These are phyloP conservation scores for Teunomyces tritomae DNA, from an alignment of 805 yeast genomes.

Conservation along the genomic window DNA sequence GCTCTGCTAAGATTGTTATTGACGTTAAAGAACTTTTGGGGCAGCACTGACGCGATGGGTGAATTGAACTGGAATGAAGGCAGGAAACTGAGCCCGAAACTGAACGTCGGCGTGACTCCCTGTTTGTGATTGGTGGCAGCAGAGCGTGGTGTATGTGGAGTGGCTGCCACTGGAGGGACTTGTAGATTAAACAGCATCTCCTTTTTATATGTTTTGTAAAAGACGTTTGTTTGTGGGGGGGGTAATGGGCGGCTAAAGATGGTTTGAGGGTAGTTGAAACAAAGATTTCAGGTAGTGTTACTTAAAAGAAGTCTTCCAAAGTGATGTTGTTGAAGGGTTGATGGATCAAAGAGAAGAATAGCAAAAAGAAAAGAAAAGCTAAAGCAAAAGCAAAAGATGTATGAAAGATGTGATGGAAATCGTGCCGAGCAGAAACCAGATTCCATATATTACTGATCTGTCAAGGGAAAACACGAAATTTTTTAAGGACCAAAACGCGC, in stretches of 20 bases:
- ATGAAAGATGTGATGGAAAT: not conserved
- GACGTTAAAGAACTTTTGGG: constrained; percentile 30
- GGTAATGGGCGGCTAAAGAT: not conserved
- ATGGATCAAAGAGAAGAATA: no score
- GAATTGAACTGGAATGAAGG: constrained; percentile 42
- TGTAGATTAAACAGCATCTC: not conserved
- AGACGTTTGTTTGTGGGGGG: not conserved
- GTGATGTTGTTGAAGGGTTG: no score
- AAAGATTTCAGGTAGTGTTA: not conserved
- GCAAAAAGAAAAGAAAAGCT: no score
- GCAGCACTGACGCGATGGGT: constrained; percentile 34
- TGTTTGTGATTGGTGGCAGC: constrained; percentile 4
- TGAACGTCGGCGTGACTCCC: constrained; percentile 30
- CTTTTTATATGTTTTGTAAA: not conserved
- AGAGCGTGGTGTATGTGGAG: constrained; percentile 5
- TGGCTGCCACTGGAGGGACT: not conserved
- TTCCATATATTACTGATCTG: constrained; percentile 1
- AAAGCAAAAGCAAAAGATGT: not conserved
- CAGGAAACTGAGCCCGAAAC: constrained; percentile 41
- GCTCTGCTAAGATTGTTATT: constrained; percentile 18
- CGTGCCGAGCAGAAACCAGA: not conserved
- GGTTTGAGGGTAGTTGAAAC: no score
- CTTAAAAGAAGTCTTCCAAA: not conserved
- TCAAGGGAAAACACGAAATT: constrained; percentile 2
- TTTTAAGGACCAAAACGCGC: constrained; percentile 1